Evolutionary conservation across 2,329 filamentous ascomycete species (phyloP).

Genomic region (Escovopsis weberi): DNA sequence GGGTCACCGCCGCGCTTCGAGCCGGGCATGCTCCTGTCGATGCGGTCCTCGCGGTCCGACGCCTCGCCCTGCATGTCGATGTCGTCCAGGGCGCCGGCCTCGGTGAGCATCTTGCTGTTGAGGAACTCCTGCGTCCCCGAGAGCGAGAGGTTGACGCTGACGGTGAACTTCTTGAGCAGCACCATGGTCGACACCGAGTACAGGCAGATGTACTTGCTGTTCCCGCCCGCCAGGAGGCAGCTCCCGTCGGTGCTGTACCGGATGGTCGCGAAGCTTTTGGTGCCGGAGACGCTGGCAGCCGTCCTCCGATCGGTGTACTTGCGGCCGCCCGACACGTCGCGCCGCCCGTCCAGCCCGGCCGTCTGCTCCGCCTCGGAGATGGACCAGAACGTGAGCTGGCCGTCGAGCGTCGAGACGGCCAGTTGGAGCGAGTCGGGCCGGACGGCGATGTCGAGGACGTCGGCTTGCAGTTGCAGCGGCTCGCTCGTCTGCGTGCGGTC

Average conservation of each 20-base stretch:
- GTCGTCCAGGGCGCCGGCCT: slow-evolving; percentile 72
- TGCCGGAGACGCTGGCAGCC: slow-evolving; percentile 78
- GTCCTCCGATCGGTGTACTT: slow-evolving; percentile 78
- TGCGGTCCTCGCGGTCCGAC: slow-evolving; percentile 75
- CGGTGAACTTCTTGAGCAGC: slow-evolving; percentile 85
- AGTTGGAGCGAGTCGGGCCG: slow-evolving; percentile 84
- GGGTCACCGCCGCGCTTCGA: slow-evolving; percentile 74
- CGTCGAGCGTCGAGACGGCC: slow-evolving; percentile 83
- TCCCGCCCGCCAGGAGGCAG: slow-evolving; percentile 79
- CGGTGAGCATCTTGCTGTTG: slow-evolving; percentile 82
- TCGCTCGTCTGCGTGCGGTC: slow-evolving; percentile 88
- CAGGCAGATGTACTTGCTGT: slow-evolving; percentile 96
- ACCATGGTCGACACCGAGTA: slow-evolving; percentile 92
- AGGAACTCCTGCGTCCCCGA: slow-evolving; percentile 95
- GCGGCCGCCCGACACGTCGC: slow-evolving; percentile 85
- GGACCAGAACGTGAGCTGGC: slow-evolving; percentile 90
- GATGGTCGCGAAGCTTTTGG: slow-evolving; percentile 79
- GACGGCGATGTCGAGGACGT: slow-evolving; percentile 75
- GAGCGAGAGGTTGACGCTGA: slow-evolving; percentile 87
- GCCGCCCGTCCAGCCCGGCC: slow-evolving; percentile 71
- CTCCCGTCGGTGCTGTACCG: slow-evolving; percentile 85
- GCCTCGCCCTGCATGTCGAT: slow-evolving; percentile 79
- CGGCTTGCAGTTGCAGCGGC: slow-evolving; percentile 79
- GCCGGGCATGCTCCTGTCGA: slow-evolving; percentile 68
- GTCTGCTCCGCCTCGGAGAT: slow-evolving; percentile 78